Evolutionary conservation across 768 basidiomycete species (phyloP).

Genomic region (Tulasnella sp.): DNA sequence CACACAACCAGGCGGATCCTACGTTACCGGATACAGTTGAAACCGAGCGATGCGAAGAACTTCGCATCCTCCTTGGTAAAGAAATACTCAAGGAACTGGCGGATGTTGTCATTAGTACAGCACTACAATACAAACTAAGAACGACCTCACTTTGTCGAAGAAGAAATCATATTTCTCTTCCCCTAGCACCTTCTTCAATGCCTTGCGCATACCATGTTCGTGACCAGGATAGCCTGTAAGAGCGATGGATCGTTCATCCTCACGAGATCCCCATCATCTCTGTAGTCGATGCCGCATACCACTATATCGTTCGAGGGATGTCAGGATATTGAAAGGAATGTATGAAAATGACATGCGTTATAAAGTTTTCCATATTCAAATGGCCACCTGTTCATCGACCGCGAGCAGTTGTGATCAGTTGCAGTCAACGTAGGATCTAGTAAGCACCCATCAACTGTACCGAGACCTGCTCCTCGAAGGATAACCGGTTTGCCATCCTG

Average conservation of each 20-base stretch:
- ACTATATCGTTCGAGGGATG: too few relatives aligned
- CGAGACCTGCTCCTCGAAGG: constrained; percentile 69
- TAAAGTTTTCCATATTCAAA: constrained; percentile 64
- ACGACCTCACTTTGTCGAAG: constrained; percentile 59
- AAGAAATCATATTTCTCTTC: constrained; percentile 53
- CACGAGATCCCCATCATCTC: too few relatives aligned
- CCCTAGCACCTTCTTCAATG: constrained; percentile 55
- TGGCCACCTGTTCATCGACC: constrained; percentile 44
- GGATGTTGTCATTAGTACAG: background rate
- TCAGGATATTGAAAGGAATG: too few relatives aligned
- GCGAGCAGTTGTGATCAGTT: too few relatives aligned
- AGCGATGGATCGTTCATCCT: background rate
- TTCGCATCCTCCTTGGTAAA: constrained; percentile 64
- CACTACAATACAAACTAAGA: background rate
- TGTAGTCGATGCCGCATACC: too few relatives aligned
- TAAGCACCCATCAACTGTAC: too few relatives aligned
- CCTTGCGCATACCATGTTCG: constrained; percentile 65
- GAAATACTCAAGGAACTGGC: constrained; percentile 71
- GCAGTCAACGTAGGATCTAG: too few relatives aligned
- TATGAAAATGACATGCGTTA: constrained; percentile 32
- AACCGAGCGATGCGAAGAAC: constrained; percentile 66
- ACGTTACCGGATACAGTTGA: constrained; percentile 58
- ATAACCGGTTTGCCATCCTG: constrained; percentile 46
- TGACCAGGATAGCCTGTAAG: constrained; percentile 61
- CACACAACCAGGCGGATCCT: too few relatives aligned